Conservation (phyloP, 495 filamentous ascomycete species). For the Glonium stellatum region DNA sequence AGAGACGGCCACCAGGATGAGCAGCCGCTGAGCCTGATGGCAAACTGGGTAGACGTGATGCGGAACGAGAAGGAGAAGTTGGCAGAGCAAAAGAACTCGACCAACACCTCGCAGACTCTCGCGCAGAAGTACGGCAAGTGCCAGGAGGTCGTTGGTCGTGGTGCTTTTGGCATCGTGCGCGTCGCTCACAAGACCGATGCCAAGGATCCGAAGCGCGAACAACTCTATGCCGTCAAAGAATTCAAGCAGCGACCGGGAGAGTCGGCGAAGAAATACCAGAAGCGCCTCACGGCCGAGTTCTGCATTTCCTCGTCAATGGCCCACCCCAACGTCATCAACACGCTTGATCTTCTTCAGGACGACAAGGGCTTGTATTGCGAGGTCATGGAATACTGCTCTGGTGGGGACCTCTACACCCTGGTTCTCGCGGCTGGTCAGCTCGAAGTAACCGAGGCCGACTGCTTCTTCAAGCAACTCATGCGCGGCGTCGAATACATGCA, state of each 20-base stretch:
- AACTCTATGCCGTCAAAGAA: constrained; percentile 96
- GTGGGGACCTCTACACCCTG: constrained; percentile 92
- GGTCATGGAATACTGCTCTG: constrained; percentile 98
- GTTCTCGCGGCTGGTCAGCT: constrained; percentile 88
- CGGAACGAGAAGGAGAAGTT: constrained; percentile 77
- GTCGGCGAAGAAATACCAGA: constrained; percentile 93
- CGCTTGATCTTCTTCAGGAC: constrained; percentile 88
- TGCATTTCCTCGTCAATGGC: constrained; percentile 96
- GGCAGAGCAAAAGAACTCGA: constrained; percentile 67
- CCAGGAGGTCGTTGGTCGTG: constrained; percentile 95
- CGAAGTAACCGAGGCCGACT: constrained; percentile 90
- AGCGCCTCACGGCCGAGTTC: constrained; percentile 96
- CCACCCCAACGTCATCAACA: constrained; percentile 98
- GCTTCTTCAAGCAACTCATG: constrained; percentile 99
- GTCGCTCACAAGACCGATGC: constrained; percentile 96
- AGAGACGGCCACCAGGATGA: constrained; percentile 65
- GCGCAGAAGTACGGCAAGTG: constrained; percentile 99
- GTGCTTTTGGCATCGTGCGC: constrained; percentile 93
- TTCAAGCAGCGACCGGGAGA: constrained; percentile 92
- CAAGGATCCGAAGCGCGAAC: constrained; percentile 70
- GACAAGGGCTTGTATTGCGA: constrained; percentile 98
- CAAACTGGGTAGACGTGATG: constrained; percentile 91
- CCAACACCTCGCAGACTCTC: constrained; percentile 70
- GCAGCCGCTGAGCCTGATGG: constrained; percentile 85
- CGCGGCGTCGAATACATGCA: constrained; percentile 99